phyloP scores from a whole-genome alignment of 1,139 yeast genomes.

The Scheffersomyces parashehatae region DNA sequence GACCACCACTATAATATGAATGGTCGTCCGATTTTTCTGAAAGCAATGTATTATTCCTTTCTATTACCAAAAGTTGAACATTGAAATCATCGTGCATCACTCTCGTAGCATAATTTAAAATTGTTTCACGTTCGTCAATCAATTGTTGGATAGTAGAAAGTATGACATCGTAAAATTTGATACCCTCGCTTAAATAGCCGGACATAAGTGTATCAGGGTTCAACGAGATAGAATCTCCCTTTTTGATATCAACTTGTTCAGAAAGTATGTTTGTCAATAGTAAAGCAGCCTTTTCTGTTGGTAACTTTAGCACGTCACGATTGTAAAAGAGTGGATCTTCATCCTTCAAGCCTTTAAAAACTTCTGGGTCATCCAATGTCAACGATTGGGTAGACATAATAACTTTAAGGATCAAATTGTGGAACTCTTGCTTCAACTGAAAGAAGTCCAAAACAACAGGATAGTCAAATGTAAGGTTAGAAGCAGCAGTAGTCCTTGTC shows the following conservation, averaged over 20 bases:
- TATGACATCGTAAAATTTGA: conserved; percentile 45
- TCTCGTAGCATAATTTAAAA: conserved; percentile 71
- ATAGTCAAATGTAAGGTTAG: conserved; percentile 49
- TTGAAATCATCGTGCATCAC: conserved; percentile 75
- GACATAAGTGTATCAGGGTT: conserved; percentile 51
- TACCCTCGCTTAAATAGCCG: conserved; percentile 46
- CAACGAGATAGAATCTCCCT: conserved; percentile 47
- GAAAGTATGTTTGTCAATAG: conserved; percentile 47
- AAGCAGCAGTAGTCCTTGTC: conserved; percentile 2
- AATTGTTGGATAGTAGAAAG: conserved; percentile 53
- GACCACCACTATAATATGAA: conserved; percentile 38
- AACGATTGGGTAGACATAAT: conserved; percentile 70
- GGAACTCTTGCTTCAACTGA: conserved; percentile 72
- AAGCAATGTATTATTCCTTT: conserved; percentile 57
- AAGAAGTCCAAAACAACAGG: conserved; percentile 73
- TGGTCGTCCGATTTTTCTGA: conserved; percentile 38
- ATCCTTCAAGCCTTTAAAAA: conserved; percentile 61
- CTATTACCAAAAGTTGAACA: conserved; percentile 60
- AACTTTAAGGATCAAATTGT: conserved; percentile 60
- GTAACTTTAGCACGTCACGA: conserved; percentile 37
- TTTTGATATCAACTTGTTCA: conserved; percentile 40
- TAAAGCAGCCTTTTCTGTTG: conserved; percentile 54
- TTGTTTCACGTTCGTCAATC: conserved; percentile 68
- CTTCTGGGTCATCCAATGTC: conserved; percentile 73
- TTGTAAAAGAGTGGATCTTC: conserved; percentile 51